These are phyloP conservation scores for Psidium friedrichsthalianum DNA, from an alignment of 345 rosid genomes.

Conservation along the genomic window DNA sequence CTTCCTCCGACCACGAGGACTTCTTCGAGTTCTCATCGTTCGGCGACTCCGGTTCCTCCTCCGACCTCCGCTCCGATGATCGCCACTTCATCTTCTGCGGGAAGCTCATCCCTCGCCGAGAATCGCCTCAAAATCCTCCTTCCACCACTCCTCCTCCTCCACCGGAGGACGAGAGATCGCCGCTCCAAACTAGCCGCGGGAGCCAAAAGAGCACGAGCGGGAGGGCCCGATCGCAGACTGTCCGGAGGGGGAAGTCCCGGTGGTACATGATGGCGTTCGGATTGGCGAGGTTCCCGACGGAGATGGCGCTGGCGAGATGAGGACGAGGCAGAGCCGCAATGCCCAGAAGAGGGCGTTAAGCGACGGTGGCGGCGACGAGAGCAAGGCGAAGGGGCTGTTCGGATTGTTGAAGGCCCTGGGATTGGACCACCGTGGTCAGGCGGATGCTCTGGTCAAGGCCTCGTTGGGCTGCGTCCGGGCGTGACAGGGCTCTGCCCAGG, in stretches of 20 bases:
- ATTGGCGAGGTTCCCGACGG: neutral
- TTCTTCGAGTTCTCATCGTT: neutral
- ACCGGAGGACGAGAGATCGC: neutral
- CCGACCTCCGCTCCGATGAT: neutral
- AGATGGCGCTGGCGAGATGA: neutral
- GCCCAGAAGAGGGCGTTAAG: neutral
- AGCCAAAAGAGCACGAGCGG: neutral
- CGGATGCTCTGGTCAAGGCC: neutral
- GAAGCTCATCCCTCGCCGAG: neutral
- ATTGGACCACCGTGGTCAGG: neutral
- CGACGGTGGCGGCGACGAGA: neutral
- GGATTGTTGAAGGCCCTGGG: slow-evolving; percentile 8
- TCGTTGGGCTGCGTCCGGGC: neutral
- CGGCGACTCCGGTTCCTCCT: neutral
- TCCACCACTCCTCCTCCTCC: neutral
- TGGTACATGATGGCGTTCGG: neutral
- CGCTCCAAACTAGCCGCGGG: neutral
- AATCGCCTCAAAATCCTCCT: neutral
- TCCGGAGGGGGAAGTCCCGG: neutral
- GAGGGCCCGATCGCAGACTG: neutral
- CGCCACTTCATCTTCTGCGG: neutral
- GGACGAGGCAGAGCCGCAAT: neutral
- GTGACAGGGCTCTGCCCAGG: neutral
- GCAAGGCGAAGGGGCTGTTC: neutral
- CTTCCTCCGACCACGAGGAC: neutral